Conservation (phyloP, 2,329 filamentous ascomycete genomes). For the Arthrobotrys iridis region DNA sequence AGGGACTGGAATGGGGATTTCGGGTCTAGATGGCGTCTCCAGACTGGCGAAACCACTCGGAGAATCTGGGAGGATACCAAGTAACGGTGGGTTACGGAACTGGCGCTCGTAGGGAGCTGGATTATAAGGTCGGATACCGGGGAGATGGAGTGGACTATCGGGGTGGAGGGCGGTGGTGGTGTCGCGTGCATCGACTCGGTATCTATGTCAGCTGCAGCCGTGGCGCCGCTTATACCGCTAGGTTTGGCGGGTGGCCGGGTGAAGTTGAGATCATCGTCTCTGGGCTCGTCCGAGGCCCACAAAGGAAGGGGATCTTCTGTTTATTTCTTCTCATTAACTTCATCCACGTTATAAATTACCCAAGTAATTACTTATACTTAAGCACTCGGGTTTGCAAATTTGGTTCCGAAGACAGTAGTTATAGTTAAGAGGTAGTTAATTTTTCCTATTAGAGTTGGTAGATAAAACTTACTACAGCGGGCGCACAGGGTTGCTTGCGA, state of each 20-base stretch:
- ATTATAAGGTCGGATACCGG: slow-evolving; percentile 44
- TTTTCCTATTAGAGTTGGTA: no score
- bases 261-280: slow-evolving; percentile 27
- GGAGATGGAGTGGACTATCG: slow-evolving; percentile 23
- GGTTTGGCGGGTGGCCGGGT: slow-evolving; percentile 5
- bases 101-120: slow-evolving; percentile 4
- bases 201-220: neutral
- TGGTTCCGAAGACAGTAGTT: no score
- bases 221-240: neutral
- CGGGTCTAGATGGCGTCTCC: slow-evolving; percentile 41
- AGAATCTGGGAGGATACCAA: slow-evolving; percentile 49
- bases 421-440: neutral
- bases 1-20: slow-evolving; percentile 15
- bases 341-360: neutral
- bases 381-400: no score
- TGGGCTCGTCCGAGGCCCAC: slow-evolving; percentile 5
- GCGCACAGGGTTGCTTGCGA: neutral
- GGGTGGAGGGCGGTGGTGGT: neutral
- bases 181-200: neutral
- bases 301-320: slow-evolving; percentile 38
- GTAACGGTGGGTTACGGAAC: slow-evolving; percentile 9
- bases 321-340: neutral
- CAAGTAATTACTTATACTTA: no score
- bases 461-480: slow-evolving; percentile 22
- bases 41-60: slow-evolving; percentile 38